A percentile compares a stretch with the other conserved stretches of the same genome.
Conservation (phyloP, 2,329 filamentous ascomycete genomes). For the Pyrenochaeta sp. region DNA sequence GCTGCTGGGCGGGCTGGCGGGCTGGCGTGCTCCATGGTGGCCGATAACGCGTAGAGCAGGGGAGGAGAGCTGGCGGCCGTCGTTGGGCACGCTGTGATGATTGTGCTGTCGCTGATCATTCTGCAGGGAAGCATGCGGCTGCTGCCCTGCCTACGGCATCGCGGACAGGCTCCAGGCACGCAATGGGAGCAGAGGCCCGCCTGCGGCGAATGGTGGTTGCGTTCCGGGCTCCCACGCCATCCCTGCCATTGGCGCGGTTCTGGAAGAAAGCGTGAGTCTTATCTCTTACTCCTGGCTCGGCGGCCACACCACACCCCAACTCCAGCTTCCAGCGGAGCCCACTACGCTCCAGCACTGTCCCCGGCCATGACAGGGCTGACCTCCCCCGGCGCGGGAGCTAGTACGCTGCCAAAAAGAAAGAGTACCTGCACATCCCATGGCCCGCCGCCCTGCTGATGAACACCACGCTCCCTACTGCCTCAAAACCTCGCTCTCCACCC, state of each 20-base stretch:
- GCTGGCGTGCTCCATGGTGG: background rate
- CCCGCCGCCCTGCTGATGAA: conserved; percentile 25
- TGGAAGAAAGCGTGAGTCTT: conserved; percentile 27
- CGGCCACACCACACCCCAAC: conserved; percentile 23
- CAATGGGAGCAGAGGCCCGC: conserved; percentile 17
- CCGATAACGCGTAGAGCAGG: conserved; percentile 9
- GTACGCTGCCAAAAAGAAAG: conserved; percentile 41
- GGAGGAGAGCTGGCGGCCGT: background rate
- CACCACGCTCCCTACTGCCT: conserved; percentile 17
- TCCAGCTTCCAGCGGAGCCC: conserved; percentile 26
- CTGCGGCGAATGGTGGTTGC: conserved; percentile 14
- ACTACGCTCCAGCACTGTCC: conserved; percentile 25
- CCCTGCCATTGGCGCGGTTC: conserved; percentile 25
- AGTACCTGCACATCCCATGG: conserved; percentile 44
- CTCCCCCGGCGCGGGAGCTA: conserved; percentile 47
- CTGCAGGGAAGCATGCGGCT: conserved; percentile 28
- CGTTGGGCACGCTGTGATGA: no score
- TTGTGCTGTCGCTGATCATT: background rate
- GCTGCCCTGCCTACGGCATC: conserved; percentile 10
- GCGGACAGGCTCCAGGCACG: conserved; percentile 17
- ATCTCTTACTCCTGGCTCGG: conserved; percentile 37
- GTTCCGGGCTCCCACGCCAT: conserved; percentile 21
- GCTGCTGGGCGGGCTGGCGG: background rate
- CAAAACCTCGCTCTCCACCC: conserved; percentile 30
- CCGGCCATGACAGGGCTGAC: conserved; percentile 35